Percentiles rank a stretch among this genome's conserved stretches.
phyloP scores from a whole-genome alignment of 1,284 basidiomycete genomes.

The Trichosporon coremiiforme region DNA sequence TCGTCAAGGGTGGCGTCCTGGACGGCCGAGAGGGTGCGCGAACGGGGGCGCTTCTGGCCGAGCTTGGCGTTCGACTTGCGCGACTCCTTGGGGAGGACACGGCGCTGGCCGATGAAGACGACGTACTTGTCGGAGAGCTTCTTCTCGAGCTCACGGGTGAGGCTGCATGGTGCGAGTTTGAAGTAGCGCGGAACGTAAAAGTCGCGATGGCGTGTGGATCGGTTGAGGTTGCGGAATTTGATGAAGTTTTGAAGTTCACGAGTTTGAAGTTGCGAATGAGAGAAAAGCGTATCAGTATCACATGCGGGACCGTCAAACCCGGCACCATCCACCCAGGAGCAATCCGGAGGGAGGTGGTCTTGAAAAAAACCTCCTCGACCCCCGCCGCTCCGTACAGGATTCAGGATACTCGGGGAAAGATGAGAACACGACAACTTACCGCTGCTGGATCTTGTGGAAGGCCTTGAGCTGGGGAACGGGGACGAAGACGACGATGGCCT shows the following conservation, averaged over 20 bases:
- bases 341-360: slow-evolving; percentile 53
- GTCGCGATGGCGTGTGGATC: too few species aligned
- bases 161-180: slow-evolving; percentile 61
- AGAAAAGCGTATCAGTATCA: slow-evolving; percentile 33
- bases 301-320: slow-evolving; percentile 21
- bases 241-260: too few species aligned
- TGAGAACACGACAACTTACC: slow-evolving; percentile 65
- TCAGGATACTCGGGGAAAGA: slow-evolving; percentile 16
- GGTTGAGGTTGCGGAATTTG: too few species aligned
- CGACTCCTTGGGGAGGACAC: slow-evolving; percentile 97
- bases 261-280: too few species aligned
- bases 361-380: slow-evolving; percentile 57
- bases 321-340: slow-evolving; percentile 28
- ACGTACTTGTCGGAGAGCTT: slow-evolving; percentile 97
- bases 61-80: slow-evolving; percentile 81
- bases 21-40: slow-evolving; percentile 93
- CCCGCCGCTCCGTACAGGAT: slow-evolving; percentile 25
- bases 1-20: slow-evolving; percentile 99
- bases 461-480: slow-evolving; percentile 98
- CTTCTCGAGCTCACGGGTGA: slow-evolving; percentile 97
- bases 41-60: slow-evolving; percentile 90
- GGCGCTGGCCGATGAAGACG: slow-evolving; percentile 97
- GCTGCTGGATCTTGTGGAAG: slow-evolving; percentile 97
- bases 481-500: slow-evolving; percentile 98
- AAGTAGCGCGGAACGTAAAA: background rate